Evolutionary conservation across 768 basidiomycete species (phyloP).

Genomic region (Serendipita sp.): DNA sequence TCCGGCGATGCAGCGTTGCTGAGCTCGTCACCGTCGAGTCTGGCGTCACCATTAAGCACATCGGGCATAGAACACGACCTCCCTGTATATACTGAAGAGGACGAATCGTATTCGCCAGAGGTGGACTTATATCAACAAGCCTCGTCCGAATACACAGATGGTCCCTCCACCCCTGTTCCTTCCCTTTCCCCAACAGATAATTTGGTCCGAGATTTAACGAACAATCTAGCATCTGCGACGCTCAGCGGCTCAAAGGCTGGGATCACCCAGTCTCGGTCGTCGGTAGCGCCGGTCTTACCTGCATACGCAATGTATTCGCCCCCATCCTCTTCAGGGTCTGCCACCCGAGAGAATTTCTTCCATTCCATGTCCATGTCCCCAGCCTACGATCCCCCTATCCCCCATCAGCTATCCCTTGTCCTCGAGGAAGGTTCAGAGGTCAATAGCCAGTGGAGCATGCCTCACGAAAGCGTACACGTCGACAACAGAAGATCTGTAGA

Average conservation of each 20-base stretch:
- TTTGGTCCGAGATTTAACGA: not conserved
- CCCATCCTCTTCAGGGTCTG: not conserved
- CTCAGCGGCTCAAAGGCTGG: not conserved
- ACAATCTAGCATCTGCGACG: not conserved
- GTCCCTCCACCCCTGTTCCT: not conserved
- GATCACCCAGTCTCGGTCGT: not conserved
- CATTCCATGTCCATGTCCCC: not conserved
- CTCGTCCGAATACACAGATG: not conserved
- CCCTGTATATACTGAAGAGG: not conserved
- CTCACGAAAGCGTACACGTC: not conserved
- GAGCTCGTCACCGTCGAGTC: not conserved
- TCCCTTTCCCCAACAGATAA: not conserved
- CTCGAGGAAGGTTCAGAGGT: conserved; percentile 4
- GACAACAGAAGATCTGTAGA: not conserved
- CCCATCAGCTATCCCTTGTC: not conserved
- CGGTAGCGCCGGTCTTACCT: not conserved
- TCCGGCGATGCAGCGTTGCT: not conserved
- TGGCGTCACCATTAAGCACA: not conserved
- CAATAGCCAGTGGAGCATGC: not conserved
- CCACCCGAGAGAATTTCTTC: not conserved
- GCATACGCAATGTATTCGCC: not conserved
- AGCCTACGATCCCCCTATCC: not conserved
- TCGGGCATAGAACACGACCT: not conserved
- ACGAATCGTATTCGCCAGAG: not conserved
- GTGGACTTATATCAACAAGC: not conserved